Percentiles rank a stretch among this genome's conserved stretches.
phyloP scores from a whole-genome alignment of 2,329 filamentous ascomycete species.

The Penicillium expansum region DNA sequence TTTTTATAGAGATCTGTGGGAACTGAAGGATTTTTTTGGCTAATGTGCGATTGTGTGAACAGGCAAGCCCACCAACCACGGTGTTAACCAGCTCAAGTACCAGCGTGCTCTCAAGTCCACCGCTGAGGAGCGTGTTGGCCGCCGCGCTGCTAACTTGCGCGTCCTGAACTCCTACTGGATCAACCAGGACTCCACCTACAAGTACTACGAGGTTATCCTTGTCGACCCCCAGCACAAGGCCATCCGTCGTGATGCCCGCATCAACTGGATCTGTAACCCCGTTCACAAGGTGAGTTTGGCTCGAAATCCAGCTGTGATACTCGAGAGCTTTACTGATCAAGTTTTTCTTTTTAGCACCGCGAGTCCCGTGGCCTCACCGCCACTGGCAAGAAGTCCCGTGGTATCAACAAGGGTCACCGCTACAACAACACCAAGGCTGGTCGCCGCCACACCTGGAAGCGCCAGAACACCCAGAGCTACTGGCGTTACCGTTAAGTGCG shows the following conservation, averaged over 20 bases:
- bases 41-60: constrained; percentile 28
- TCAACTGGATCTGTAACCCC: constrained; percentile 99
- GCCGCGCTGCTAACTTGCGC: constrained; percentile 97
- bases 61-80: constrained; percentile 99
- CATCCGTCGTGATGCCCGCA: constrained; percentile 96
- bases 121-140: constrained; percentile 99
- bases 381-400: constrained; percentile 99
- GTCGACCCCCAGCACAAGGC: constrained; percentile 99
- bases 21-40: constrained; percentile 21
- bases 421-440: constrained; percentile 98
- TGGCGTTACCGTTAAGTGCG: constrained; percentile 83
- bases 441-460: constrained; percentile 99
- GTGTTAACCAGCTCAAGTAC: constrained; percentile 99
- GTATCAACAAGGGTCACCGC: constrained; percentile 97
- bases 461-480: constrained; percentile 98
- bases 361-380: constrained; percentile 95
- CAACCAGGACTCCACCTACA: constrained; percentile 99
- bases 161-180: constrained; percentile 99
- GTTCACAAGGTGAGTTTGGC: constrained; percentile 74
- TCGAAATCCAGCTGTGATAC: not conserved
- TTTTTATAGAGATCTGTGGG: not conserved
- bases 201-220: constrained; percentile 99
- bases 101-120: constrained; percentile 97
- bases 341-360: constrained; percentile 65
- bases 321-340: constrained; percentile 19